Evolutionary conservation across 2,329 filamentous ascomycete genomes (phyloP).

Genomic region (Epicoccum sorghinum): DNA sequence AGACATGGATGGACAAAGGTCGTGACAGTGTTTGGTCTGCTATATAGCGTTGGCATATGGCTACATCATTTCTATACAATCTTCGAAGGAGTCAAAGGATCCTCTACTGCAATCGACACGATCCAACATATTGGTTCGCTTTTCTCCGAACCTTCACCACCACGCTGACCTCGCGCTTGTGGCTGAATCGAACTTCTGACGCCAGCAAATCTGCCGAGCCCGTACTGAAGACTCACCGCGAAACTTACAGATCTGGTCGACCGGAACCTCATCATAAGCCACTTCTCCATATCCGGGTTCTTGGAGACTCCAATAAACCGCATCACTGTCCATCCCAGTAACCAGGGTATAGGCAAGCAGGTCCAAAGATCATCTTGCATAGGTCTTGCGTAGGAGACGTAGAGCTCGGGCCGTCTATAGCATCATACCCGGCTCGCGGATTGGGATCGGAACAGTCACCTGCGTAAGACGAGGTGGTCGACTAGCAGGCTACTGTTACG

Average conservation of each 20-base stretch:
- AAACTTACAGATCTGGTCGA: conserved; percentile 17
- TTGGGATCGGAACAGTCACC: conserved; percentile 33
- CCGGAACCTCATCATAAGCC: conserved; percentile 29
- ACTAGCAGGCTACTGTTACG: not conserved
- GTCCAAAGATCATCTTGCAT: not conserved
- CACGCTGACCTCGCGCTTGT: conserved; percentile 28
- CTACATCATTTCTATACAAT: no score
- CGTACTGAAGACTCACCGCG: conserved; percentile 26
- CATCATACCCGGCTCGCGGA: conserved; percentile 24
- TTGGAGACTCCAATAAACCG: conserved; percentile 25
- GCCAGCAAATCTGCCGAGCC: conserved; percentile 38
- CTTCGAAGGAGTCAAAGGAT: no score
- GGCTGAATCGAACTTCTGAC: conserved; percentile 48
- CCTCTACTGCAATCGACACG: no score
- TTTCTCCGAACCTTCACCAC: conserved; percentile 14
- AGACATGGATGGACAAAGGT: no score
- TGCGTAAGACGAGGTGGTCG: conserved; percentile 33
- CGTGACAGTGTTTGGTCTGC: no score
- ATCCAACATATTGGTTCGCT: not conserved
- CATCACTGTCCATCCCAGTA: conserved; percentile 13
- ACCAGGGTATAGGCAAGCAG: conserved; percentile 10
- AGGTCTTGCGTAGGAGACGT: conserved; percentile 2
- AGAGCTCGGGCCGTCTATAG: conserved; percentile 29
- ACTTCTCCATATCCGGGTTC: conserved; percentile 37
- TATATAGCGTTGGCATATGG: no score